Conservation (phyloP, 768 basidiomycete genomes). For the Termitomyces sp. region DNA sequence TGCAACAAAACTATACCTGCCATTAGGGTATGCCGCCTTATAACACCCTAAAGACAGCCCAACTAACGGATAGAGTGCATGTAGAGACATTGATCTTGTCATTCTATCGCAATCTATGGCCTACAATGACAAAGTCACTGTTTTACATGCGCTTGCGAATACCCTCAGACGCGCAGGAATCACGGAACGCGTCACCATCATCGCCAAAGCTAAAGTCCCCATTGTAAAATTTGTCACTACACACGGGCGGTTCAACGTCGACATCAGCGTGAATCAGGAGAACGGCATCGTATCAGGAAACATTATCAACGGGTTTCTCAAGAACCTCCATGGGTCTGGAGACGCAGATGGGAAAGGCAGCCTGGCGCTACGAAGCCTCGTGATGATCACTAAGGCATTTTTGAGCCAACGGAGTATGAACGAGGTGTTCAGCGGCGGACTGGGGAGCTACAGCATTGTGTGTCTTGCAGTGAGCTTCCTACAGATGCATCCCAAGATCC, state of each 20-base stretch:
- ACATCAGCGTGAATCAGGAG: conserved; percentile 90
- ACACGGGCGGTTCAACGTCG: conserved; percentile 82
- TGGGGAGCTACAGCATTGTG: conserved; percentile 93
- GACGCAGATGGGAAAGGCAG: conserved; percentile 29
- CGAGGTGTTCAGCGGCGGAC: conserved; percentile 94
- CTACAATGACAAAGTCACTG: conserved; percentile 61
- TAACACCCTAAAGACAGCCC: neutral
- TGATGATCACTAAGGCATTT: conserved; percentile 90
- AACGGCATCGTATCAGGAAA: conserved; percentile 79
- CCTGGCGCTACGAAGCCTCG: conserved; percentile 77
- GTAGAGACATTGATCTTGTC: conserved; percentile 93
- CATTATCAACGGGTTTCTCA: conserved; percentile 79
- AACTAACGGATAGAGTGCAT: conserved; percentile 18
- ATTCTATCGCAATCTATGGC: conserved; percentile 79
- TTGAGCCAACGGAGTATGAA: conserved; percentile 90
- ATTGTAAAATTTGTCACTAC: conserved; percentile 93
- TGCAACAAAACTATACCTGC: conserved; percentile 91
- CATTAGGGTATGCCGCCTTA: conserved; percentile 68
- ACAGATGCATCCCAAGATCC: conserved; percentile 96
- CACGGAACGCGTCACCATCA: conserved; percentile 77
- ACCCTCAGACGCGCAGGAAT: conserved; percentile 73
- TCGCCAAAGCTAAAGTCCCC: conserved; percentile 92
- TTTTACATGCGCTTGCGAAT: conserved; percentile 76
- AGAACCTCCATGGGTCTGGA: conserved; percentile 44
- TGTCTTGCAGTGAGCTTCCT: conserved; percentile 92